A percentile compares a stretch with the other conserved stretches of the same genome.
Conservation (phyloP, 345 rosid genomes). For the Salix viminalis region DNA sequence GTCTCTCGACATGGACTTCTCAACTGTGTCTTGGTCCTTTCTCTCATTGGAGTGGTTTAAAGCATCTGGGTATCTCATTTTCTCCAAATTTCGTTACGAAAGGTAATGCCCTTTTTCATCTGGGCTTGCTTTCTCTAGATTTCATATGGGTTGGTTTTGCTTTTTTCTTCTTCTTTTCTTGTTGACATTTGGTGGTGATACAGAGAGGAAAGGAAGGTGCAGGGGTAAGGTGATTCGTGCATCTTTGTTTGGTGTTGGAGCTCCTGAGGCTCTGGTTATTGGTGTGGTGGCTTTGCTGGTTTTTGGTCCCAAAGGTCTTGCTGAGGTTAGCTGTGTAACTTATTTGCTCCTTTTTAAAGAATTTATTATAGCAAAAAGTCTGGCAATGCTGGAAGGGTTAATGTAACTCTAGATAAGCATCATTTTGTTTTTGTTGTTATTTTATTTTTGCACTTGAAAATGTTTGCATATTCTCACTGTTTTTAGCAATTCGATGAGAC, state of each 20-base stretch:
- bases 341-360: neutral
- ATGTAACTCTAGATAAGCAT: neutral
- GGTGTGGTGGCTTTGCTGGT: conserved; percentile 97
- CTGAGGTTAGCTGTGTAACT: conserved; percentile 58
- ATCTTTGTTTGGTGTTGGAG: conserved; percentile 95
- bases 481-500: neutral
- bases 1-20: conserved; percentile 32
- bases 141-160: neutral
- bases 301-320: conserved; percentile 98
- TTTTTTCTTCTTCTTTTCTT: neutral
- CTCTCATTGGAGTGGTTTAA: conserved; percentile 66
- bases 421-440: neutral
- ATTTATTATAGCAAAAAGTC: neutral
- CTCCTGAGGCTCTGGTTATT: conserved; percentile 96
- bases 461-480: neutral
- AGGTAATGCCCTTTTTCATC: conserved; percentile 36
- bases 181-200: conserved; percentile 15
- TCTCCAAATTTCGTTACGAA: conserved; percentile 35
- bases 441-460: no score
- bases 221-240: conserved; percentile 49
- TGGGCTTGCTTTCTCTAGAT: neutral
- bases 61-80: conserved; percentile 61
- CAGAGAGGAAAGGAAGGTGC: conserved; percentile 56
- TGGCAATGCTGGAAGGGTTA: neutral
- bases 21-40: conserved; percentile 38